Evolutionary conservation across 495 filamentous ascomycete species (phyloP), one percentile per base, ranked within the genome.

Genomic region (Talaromyces trachyspermus): DNA sequence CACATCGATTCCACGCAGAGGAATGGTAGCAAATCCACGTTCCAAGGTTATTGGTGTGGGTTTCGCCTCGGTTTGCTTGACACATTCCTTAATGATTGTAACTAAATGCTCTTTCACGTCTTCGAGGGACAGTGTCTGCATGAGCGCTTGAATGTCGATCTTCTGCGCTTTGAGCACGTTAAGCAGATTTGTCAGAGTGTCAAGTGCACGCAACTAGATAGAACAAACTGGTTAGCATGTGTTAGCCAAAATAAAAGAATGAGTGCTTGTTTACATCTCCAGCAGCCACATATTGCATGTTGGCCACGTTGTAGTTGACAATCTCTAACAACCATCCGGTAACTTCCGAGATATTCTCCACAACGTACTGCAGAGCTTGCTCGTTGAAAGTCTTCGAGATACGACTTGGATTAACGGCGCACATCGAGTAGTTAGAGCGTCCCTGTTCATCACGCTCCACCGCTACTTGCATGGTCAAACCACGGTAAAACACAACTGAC

Each of bases 301-400:
- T 96, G 57, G 89, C 85, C 54, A 98, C 88, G 69, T 98, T 98
- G 76, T 88, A 92, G 68, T 98, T 98, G 78, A 98, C 92, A 64
- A 98, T 95, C 67, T 98, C 92, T 45, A 98, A 68, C 5, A 98
- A 77, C 92, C 92, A 97, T 48, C 81, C 83, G 4, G 94, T 97
- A 62, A 85, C 83, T 60, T 95, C 89, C 5, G 89, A 74, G 45
- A 98, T 88, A 68, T 85, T 91, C 70, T 85, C 87, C 38, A 96
- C 89, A 17, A 97, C 86, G 57, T 94, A 97, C 57, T 95, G 91
- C 48, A 98, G 74, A 14, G 92, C 92, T 61, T 89, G 82, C 68
- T 98, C 92, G 63, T 91, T 95, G 77, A 98, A 98, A 6, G 87
- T 96, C 74, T 92, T 95, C 50, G 84, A 91, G 65, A 99, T 92